These are phyloP conservation scores for Rhodomyrtus psidioides DNA, from an alignment of 441 rosid genomes.

Conservation along the genomic window DNA sequence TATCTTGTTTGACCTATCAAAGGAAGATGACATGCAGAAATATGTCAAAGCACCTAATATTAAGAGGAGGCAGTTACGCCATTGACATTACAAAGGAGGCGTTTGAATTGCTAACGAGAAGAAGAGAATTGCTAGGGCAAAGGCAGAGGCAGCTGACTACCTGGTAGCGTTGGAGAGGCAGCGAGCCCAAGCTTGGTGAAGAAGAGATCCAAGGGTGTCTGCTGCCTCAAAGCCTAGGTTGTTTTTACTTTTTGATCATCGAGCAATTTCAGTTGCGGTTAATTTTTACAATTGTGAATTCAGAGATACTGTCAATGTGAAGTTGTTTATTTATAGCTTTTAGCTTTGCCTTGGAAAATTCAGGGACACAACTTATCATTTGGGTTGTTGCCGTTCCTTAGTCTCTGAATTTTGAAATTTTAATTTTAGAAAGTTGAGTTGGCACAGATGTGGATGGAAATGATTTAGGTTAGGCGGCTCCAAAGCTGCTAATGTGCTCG, in stretches of 20 bases:
- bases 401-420: background rate
- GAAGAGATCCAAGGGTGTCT: background rate
- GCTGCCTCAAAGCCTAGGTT: conserved; percentile 11
- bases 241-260: background rate
- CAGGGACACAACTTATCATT: background rate
- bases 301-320: background rate
- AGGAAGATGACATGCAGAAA: background rate
- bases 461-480: background rate
- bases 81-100: background rate
- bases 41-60: background rate
- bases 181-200: background rate
- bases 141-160: background rate
- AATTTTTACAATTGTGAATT: background rate
- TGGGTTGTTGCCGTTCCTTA: background rate
- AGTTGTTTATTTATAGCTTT: background rate
- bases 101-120: background rate
- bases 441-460: background rate
- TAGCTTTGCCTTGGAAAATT: background rate
- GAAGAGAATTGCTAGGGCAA: background rate
- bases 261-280: background rate
- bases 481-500: background rate
- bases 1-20: background rate
- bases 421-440: background rate
- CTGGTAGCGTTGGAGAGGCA: background rate
- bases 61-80: background rate